Evolutionary conservation across 2,329 filamentous ascomycete species (phyloP).

Genomic region (Aspergillus pseudoviridinutans): DNA sequence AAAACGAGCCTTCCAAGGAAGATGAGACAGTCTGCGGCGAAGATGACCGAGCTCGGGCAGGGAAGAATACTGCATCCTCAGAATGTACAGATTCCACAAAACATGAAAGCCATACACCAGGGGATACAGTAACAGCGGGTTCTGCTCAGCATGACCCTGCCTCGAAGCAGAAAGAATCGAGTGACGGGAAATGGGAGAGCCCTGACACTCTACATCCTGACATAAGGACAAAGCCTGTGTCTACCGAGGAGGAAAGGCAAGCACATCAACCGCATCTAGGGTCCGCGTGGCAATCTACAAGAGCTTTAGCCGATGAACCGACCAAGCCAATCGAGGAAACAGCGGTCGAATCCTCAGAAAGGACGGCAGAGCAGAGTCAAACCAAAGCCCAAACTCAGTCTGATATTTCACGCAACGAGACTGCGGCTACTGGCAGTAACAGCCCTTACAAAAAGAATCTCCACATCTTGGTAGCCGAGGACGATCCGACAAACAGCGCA

Average conservation of each 20-base stretch:
- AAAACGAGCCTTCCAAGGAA: neutral
- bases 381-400: neutral
- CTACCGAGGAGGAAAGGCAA: neutral
- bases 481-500: conserved; percentile 82
- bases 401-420: neutral
- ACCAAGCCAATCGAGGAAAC: neutral
- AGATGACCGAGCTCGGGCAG: neutral
- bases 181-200: neutral
- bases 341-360: neutral
- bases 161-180: neutral
- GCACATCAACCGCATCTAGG: neutral
- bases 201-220: no score
- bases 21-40: neutral
- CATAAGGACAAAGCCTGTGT: neutral
- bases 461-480: conserved; percentile 72
- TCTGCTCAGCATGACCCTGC: neutral
- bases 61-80: neutral
- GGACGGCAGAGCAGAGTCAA: neutral
- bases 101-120: neutral
- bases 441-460: conserved; percentile 8
- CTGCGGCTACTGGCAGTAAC: neutral
- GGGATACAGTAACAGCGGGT: neutral
- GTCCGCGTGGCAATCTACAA: neutral
- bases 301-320: neutral
- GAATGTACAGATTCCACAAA: neutral